Percentiles rank a stretch among this genome's conserved stretches.
Conservation (phyloP, 768 basidiomycete species). For the Sistotremastrum suecicum region DNA sequence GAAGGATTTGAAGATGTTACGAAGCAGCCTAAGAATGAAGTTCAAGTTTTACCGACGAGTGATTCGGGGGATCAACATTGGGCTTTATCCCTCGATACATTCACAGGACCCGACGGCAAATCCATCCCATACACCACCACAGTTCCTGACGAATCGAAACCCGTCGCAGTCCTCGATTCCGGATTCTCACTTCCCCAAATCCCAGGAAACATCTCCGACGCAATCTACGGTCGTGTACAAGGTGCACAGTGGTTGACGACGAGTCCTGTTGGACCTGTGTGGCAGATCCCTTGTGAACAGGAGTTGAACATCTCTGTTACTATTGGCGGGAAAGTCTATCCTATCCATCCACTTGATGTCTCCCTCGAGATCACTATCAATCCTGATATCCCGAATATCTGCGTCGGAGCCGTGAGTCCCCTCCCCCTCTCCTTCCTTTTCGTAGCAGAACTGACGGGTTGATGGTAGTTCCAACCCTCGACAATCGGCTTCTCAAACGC, state of each 20-base stretch:
- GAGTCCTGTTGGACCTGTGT: constrained; percentile 29
- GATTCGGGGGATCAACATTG: constrained; percentile 46
- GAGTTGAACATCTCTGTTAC: constrained; percentile 53
- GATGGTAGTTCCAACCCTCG: constrained; percentile 52
- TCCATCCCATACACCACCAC: constrained; percentile 29
- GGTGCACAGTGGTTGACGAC: constrained; percentile 35
- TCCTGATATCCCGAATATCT: constrained; percentile 15
- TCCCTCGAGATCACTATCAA: constrained; percentile 17
- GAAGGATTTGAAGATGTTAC: constrained; percentile 33
- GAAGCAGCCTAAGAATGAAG: constrained; percentile 34
- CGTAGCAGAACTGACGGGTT: background rate
- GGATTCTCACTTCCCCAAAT: constrained; percentile 59
- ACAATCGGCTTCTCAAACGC: constrained; percentile 31
- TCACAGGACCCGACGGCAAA: constrained; percentile 48
- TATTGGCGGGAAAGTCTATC: constrained; percentile 41
- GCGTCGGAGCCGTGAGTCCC: constrained; percentile 32
- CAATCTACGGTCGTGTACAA: constrained; percentile 41
- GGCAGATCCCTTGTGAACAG: constrained; percentile 48
- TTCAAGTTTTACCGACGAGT: constrained; percentile 28
- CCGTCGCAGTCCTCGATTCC: constrained; percentile 53
- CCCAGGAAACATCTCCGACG: constrained; percentile 36
- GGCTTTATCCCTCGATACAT: constrained; percentile 44
- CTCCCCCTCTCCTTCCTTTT: too few species aligned
- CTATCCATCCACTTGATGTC: constrained; percentile 55
- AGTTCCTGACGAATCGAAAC: constrained; percentile 28